A percentile compares a stretch with the other conserved stretches of the same genome.
phyloP scores from a whole-genome alignment of 805 yeast genomes.

The Yarrowia keelungensis region DNA sequence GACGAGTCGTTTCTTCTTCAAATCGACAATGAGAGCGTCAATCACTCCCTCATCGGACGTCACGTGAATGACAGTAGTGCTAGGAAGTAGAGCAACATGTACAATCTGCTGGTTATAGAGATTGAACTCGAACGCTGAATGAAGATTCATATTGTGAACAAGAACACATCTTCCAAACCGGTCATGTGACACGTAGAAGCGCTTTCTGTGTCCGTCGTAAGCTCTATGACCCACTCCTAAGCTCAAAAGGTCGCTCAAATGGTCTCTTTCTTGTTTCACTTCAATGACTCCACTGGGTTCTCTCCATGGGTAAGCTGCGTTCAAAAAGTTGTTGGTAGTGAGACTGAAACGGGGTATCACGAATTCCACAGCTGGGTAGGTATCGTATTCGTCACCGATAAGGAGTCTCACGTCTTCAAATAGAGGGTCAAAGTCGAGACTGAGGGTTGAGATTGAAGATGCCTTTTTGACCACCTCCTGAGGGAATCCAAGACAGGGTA shows the following conservation, averaged over 20 bases:
- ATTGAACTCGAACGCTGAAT: conserved; percentile 16
- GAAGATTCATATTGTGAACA: conserved; percentile 12
- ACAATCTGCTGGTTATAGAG: conserved; percentile 25
- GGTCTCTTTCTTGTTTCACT: neutral
- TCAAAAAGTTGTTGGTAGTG: conserved; percentile 4
- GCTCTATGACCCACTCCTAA: neutral
- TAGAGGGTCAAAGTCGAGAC: conserved; percentile 21
- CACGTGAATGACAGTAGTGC: conserved; percentile 12
- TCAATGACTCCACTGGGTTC: neutral
- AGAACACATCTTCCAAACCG: conserved; percentile 17
- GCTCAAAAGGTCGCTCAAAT: neutral
- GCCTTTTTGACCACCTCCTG: neutral
- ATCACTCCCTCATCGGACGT: neutral
- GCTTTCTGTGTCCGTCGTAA: conserved; percentile 13
- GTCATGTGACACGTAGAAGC: conserved; percentile 12
- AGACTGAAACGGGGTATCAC: conserved; percentile 13
- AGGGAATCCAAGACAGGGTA: conserved; percentile 6
- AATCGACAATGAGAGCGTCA: neutral
- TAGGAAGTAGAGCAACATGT: conserved; percentile 8
- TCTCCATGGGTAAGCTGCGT: conserved; percentile 13
- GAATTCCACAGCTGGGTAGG: conserved; percentile 5
- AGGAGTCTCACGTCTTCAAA: conserved; percentile 8
- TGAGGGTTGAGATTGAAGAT: neutral
- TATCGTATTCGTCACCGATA: neutral
- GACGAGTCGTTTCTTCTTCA: conserved; percentile 11